Percentiles rank a stretch among this genome's conserved stretches.
Conservation (phyloP, 2,329 filamentous ascomycete species). For the Tolypocladium endophyticum region DNA sequence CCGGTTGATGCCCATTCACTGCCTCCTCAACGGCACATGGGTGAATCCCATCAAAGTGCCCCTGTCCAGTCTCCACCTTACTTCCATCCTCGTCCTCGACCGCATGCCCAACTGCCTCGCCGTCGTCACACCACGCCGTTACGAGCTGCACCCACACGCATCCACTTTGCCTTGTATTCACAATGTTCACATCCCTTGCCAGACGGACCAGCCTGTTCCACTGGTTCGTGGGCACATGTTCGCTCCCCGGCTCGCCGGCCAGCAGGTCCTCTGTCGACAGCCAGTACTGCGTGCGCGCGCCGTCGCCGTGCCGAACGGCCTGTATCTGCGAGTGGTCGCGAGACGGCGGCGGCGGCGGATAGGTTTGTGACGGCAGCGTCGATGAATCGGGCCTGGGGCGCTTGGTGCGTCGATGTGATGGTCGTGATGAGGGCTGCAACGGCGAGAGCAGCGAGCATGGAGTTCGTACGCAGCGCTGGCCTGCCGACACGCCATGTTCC, state of each 20-base stretch:
- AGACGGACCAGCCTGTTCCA: constrained; percentile 6
- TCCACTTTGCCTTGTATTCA: background rate
- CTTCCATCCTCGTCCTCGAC: background rate
- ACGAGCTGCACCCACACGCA: constrained; percentile 3
- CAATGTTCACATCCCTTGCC: constrained; percentile 1
- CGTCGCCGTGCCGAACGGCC: background rate
- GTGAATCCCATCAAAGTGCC: background rate
- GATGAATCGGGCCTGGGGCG: background rate
- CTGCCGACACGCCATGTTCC: background rate
- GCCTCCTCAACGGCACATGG: background rate
- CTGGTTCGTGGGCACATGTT: constrained; percentile 5
- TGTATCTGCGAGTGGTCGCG: background rate
- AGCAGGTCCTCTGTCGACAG: constrained; percentile 4
- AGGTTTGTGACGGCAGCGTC: background rate
- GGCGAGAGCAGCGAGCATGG: background rate
- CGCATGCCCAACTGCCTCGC: background rate
- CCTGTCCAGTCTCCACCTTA: background rate
- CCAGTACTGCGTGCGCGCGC: constrained; percentile 6
- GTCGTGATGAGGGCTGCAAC: background rate
- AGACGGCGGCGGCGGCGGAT: background rate
- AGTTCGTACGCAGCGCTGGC: background rate
- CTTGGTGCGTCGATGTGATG: background rate
- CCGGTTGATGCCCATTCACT: background rate
- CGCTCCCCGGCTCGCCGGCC: constrained; percentile 1
- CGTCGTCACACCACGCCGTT: constrained; percentile 3